Evolutionary conservation across 2,329 filamentous ascomycete genomes (phyloP).

Genomic region (Lanzia echinophila): DNA sequence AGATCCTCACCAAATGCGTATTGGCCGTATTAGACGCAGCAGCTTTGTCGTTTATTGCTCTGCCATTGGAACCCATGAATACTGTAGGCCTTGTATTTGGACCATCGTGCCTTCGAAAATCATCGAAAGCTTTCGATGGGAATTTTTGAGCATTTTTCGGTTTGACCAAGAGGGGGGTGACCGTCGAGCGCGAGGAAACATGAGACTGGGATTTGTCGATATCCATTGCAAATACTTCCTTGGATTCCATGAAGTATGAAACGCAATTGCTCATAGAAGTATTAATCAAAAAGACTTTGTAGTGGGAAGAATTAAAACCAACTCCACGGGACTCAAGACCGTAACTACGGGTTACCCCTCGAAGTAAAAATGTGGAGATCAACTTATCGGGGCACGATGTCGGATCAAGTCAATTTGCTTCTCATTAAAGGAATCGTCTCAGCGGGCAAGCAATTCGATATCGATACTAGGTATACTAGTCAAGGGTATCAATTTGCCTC

Average conservation of each 20-base stretch:
- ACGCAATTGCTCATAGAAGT: not conserved
- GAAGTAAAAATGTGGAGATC: not conserved
- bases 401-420: no score
- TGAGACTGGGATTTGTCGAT: constrained; percentile 13
- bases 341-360: no score
- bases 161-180: constrained; percentile 20
- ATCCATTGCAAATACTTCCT: constrained; percentile 11
- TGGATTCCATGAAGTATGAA: not conserved
- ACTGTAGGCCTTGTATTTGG: constrained; percentile 14
- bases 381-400: not conserved
- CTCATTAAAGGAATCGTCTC: no score
- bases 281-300: no score
- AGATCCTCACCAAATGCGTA: constrained; percentile 64
- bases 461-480: no score
- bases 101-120: constrained; percentile 21
- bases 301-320: no score
- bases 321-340: no score
- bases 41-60: constrained; percentile 57
- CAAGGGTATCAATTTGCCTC: no score
- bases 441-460: no score
- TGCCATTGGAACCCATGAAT: constrained; percentile 20
- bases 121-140: constrained; percentile 23
- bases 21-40: constrained; percentile 60
- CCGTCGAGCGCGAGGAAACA: constrained; percentile 22
- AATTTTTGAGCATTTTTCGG: constrained; percentile 15